Percentiles rank a stretch among this genome's conserved stretches.
Evolutionary conservation across 208 protist genomes (phyloP).

Genomic region (Leishmania martiniquensis): DNA sequence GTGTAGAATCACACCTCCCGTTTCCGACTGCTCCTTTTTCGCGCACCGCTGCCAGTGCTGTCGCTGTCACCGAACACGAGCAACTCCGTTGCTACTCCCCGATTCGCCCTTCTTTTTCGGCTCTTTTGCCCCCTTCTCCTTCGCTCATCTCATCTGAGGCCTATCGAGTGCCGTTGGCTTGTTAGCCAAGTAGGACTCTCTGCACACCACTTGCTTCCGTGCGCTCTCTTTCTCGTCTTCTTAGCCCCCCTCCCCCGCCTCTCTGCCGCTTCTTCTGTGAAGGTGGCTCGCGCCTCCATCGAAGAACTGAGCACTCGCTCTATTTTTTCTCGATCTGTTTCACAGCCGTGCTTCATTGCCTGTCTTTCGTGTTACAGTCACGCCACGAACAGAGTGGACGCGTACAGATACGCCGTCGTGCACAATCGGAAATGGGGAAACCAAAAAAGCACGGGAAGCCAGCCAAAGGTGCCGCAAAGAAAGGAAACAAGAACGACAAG

Average conservation of each 20-base stretch:
- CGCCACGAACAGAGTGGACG: neutral
- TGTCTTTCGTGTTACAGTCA: neutral
- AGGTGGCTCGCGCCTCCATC: neutral
- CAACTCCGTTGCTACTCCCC: neutral
- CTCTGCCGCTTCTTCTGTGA: neutral
- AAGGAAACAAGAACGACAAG: conserved; percentile 56
- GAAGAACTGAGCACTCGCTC: neutral
- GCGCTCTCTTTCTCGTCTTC: neutral
- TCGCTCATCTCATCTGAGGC: neutral
- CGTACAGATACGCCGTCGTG: neutral
- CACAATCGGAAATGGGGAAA: conserved; percentile 36
- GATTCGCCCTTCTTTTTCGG: neutral
- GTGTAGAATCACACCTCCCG: neutral
- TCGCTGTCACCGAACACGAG: neutral
- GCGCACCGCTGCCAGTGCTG: neutral
- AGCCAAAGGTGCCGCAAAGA: conserved; percentile 45
- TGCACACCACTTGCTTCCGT: neutral
- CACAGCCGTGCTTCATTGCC: neutral
- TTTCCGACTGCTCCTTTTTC: neutral
- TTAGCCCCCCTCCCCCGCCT: no score
- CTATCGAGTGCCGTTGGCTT: neutral
- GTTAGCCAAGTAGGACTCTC: neutral
- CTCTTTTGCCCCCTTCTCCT: neutral
- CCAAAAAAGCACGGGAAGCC: conserved; percentile 52
- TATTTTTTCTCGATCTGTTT: conserved; percentile 6